A percentile compares a stretch with the other conserved stretches of the same genome.
Conservation (phyloP, 495 filamentous ascomycete genomes). For the Aspergillus coremiiformis region DNA sequence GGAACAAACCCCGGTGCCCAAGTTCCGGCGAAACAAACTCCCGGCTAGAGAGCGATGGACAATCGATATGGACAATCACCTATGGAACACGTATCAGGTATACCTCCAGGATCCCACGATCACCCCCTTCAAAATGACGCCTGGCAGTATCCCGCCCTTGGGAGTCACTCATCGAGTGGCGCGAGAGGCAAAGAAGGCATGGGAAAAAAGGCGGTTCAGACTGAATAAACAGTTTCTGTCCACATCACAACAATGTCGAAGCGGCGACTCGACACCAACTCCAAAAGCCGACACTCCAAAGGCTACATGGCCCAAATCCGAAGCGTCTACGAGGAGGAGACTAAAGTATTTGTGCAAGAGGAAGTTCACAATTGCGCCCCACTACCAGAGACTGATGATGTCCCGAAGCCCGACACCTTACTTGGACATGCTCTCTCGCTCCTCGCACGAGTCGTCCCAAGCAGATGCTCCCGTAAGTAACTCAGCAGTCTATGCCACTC, state of each 20-base stretch:
- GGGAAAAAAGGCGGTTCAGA: slow-evolving; percentile 44
- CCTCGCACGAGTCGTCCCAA: slow-evolving; percentile 24
- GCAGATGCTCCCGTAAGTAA: slow-evolving; percentile 19
- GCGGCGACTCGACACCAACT: slow-evolving; percentile 61
- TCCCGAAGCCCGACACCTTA: slow-evolving; percentile 71
- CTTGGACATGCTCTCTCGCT: slow-evolving; percentile 44
- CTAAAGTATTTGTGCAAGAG: slow-evolving; percentile 76
- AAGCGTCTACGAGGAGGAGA: slow-evolving; percentile 68
- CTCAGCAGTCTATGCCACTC: slow-evolving; percentile 51
- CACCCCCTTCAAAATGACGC: slow-evolving; percentile 87
- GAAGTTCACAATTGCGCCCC: slow-evolving; percentile 59
- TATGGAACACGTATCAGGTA: slow-evolving; percentile 83
- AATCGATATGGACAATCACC: slow-evolving; percentile 80
- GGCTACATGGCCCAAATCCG: slow-evolving; percentile 71
- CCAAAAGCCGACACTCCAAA: slow-evolving; percentile 19
- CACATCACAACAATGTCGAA: slow-evolving; percentile 32
- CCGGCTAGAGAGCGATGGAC: slow-evolving; percentile 55
- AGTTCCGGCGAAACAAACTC: slow-evolving; percentile 17
- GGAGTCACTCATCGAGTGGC: slow-evolving; percentile 87
- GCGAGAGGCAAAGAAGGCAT: slow-evolving; percentile 73
- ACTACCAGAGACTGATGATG: slow-evolving; percentile 64
- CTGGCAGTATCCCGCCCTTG: slow-evolving; percentile 76
- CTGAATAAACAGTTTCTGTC: slow-evolving; percentile 24
- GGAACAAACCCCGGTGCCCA: slow-evolving; percentile 28
- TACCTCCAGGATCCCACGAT: slow-evolving; percentile 89